Percentiles rank a stretch among this genome's conserved stretches.
phyloP scores from a whole-genome alignment of 176 grass and related monocot species.

The Hsuehochloa calcarea region DNA sequence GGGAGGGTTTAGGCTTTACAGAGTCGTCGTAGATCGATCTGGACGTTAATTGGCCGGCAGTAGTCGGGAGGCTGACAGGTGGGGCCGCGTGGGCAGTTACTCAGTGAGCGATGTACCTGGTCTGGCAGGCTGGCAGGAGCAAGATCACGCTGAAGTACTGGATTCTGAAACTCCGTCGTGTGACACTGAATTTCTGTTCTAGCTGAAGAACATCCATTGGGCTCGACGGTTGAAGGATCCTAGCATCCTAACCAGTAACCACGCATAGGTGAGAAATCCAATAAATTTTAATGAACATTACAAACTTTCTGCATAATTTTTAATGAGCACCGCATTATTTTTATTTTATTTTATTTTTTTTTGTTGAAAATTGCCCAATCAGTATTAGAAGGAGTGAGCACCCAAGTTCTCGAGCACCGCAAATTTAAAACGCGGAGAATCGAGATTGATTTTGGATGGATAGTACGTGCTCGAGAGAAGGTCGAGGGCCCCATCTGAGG shows the following conservation, averaged over 20 bases:
- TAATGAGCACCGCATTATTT: not conserved
- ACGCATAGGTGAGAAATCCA: not conserved
- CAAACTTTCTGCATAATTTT: not conserved
- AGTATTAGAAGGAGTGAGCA: too few species aligned
- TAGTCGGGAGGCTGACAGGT: not conserved
- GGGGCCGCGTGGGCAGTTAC: not conserved
- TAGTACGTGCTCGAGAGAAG: not conserved
- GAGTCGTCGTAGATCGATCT: constrained; percentile 20
- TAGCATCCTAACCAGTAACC: not conserved
- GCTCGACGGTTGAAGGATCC: not conserved
- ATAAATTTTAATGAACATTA: not conserved
- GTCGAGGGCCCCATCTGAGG: not conserved
- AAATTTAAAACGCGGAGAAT: constrained; percentile 34
- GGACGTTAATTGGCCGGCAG: constrained; percentile 26
- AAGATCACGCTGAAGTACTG: too few species aligned
- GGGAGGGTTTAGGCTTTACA: constrained; percentile 35
- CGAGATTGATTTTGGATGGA: constrained; percentile 28
- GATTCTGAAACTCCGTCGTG: too few species aligned
- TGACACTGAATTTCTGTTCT: not conserved
- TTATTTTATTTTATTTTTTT: too few species aligned
- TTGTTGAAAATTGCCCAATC: too few species aligned
- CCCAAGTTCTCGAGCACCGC: too few species aligned
- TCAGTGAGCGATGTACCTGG: not conserved
- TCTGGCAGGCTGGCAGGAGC: too few species aligned
- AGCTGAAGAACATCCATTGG: not conserved